Conservation (phyloP, 306 rosid species). For the Carpinus fangiana region DNA sequence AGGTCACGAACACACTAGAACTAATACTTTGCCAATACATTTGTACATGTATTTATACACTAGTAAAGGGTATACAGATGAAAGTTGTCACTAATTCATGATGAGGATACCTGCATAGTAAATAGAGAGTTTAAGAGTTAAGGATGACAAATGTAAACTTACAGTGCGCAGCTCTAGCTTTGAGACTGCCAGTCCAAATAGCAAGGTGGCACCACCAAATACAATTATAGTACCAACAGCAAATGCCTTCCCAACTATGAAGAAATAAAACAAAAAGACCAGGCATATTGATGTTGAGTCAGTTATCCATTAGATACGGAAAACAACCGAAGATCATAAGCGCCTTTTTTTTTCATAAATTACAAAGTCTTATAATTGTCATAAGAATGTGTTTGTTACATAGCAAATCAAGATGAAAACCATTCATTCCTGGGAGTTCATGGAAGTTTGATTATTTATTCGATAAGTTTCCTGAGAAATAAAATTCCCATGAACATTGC, state of each 20-base stretch:
- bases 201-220: constrained; percentile 73
- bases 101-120: neutral
- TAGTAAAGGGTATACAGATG: neutral
- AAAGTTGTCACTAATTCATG: constrained; percentile 1
- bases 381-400: neutral
- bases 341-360: neutral
- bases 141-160: constrained; percentile 36
- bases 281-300: neutral
- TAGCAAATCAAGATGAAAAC: neutral
- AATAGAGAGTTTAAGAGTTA: constrained; percentile 13
- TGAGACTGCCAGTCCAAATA: constrained; percentile 62
- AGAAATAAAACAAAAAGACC: constrained; percentile 28
- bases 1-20: neutral
- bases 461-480: neutral
- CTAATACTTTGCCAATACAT: neutral
- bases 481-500: neutral
- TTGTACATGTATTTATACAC: neutral
- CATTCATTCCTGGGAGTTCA: neutral
- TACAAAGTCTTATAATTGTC: neutral
- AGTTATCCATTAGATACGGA: neutral
- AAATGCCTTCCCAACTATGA: constrained; percentile 81
- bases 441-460: neutral
- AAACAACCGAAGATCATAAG: neutral
- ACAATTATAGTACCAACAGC: constrained; percentile 70
- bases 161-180: constrained; percentile 67